Conservation (phyloP, 352 stramenopile species). For the Globisporangium barbulae region DNA sequence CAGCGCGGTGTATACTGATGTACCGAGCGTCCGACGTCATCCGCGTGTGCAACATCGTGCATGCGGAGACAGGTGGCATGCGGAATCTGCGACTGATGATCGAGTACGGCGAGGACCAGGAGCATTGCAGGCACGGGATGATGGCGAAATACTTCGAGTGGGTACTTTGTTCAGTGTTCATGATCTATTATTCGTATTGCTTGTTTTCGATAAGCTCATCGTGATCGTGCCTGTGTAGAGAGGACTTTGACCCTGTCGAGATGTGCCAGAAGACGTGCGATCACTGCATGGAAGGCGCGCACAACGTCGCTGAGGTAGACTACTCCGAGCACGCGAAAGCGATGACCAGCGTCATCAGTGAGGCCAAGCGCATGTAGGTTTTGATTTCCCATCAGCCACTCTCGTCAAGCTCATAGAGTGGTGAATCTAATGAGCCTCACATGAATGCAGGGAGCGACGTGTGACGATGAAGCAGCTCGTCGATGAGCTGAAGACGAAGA, state of each 20-base stretch:
- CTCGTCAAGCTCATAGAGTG: background rate
- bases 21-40: slow-evolving; percentile 78
- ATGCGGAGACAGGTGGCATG: slow-evolving; percentile 58
- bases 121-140: slow-evolving; percentile 35
- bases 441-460: slow-evolving; percentile 41
- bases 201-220: background rate
- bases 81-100: slow-evolving; percentile 65
- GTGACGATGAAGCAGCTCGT: slow-evolving; percentile 70
- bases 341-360: slow-evolving; percentile 39
- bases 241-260: slow-evolving; percentile 30
- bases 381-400: background rate
- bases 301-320: slow-evolving; percentile 27
- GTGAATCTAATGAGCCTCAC: background rate
- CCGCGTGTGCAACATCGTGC: slow-evolving; percentile 65
- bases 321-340: slow-evolving; percentile 49
- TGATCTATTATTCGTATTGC: background rate
- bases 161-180: slow-evolving; percentile 4
- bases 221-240: slow-evolving; percentile 19
- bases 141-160: slow-evolving; percentile 63
- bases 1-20: slow-evolving; percentile 85
- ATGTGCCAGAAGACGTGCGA: slow-evolving; percentile 46
- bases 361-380: slow-evolving; percentile 44
- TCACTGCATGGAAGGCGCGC: slow-evolving; percentile 37
- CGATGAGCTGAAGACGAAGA: slow-evolving; percentile 59
- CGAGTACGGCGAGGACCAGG: slow-evolving; percentile 46